Evolutionary conservation across 2,329 filamentous ascomycete species (phyloP).

Genomic region (Exophiala xenobiotica): DNA sequence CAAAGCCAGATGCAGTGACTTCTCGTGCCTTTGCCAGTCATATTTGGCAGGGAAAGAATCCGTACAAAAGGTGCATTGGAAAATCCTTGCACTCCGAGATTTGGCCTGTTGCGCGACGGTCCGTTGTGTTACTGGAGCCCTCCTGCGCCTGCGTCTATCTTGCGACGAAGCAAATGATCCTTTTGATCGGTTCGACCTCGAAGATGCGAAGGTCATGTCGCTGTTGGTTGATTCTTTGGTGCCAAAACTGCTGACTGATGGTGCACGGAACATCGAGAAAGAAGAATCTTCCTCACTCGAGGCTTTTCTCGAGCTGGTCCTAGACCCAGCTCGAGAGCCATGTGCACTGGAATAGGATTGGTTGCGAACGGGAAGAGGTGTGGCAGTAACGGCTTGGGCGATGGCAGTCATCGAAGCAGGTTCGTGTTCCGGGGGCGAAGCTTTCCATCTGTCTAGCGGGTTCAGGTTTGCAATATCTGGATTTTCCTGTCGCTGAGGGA

Average conservation of each 20-base stretch:
- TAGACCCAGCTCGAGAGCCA: conserved; percentile 34
- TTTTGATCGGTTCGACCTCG: conserved; percentile 57
- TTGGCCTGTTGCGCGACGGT: conserved; percentile 44
- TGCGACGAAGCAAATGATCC: conserved; percentile 59
- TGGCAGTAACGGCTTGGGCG: conserved; percentile 56
- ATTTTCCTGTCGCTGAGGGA: conserved; percentile 54
- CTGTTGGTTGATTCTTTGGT: conserved; percentile 57
- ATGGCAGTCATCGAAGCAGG: conserved; percentile 65
- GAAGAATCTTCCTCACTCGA: conserved; percentile 52
- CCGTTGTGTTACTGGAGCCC: conserved; percentile 47
- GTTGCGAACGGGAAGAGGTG: conserved; percentile 35
- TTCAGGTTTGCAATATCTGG: conserved; percentile 54
- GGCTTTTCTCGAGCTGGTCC: conserved; percentile 35
- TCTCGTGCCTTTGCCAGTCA: conserved; percentile 61
- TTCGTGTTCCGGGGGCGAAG: conserved; percentile 69
- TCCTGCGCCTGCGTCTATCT: conserved; percentile 57
- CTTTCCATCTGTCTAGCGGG: conserved; percentile 67
- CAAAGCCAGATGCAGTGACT: conserved; percentile 56
- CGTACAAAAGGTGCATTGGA: conserved; percentile 59
- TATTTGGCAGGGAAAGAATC: conserved; percentile 59
- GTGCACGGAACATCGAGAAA: conserved; percentile 53
- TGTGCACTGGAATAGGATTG: conserved; percentile 25
- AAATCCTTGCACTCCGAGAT: conserved; percentile 46
- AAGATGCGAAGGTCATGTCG: conserved; percentile 55
- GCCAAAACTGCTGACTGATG: conserved; percentile 55